A percentile compares a stretch with the other conserved stretches of the same genome.
phyloP scores from a whole-genome alignment of 768 basidiomycete species.

The Leccinellum albellum region DNA sequence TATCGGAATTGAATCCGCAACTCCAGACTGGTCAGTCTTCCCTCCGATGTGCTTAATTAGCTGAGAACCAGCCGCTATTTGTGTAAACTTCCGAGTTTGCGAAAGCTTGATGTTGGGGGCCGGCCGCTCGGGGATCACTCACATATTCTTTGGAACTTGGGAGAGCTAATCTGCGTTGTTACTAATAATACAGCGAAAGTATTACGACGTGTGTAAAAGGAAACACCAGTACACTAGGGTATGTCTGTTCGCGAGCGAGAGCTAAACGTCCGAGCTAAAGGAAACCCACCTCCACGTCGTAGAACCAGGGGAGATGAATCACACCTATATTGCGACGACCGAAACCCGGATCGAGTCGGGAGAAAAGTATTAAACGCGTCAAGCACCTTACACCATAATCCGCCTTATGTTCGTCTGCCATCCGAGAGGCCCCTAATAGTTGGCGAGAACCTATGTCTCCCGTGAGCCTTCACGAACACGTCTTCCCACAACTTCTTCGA shows the following conservation, averaged over 20 bases:
- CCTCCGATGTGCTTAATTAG: too few species aligned
- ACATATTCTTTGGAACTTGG: not conserved
- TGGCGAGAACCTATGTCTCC: not conserved
- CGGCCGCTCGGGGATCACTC: too few species aligned
- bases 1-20: too few species aligned
- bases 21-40: too few species aligned
- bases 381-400: not conserved
- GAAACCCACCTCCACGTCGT: not conserved
- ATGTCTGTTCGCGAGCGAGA: not conserved
- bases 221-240: not conserved
- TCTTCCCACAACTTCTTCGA: slow-evolving; percentile 15
- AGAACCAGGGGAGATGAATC: not conserved
- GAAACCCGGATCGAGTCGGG: not conserved
- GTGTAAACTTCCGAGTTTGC: too few species aligned
- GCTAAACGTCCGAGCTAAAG: not conserved
- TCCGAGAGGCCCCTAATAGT: not conserved
- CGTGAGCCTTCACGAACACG: slow-evolving; percentile 16
- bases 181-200: not conserved
- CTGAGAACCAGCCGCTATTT: too few species aligned
- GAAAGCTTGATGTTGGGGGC: too few species aligned
- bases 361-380: not conserved
- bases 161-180: not conserved
- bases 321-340: not conserved
- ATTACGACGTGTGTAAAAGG: not conserved
- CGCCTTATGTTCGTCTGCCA: not conserved